phyloP scores from a whole-genome alignment of 2,329 filamentous ascomycete genomes.

The Pseudopithomyces maydicus region DNA sequence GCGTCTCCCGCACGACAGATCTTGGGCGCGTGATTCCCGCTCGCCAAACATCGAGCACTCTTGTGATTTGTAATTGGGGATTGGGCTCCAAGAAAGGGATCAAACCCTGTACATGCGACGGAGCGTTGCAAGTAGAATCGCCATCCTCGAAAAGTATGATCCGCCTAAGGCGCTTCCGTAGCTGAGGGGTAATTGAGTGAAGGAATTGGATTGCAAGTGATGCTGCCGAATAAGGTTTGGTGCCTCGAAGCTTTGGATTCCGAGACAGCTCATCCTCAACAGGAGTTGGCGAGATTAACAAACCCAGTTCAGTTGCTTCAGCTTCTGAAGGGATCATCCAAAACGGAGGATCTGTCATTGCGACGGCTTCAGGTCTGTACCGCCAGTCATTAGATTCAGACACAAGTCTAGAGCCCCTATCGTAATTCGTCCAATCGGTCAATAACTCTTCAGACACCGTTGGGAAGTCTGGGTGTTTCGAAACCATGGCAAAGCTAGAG shows the following conservation, averaged over 20 bases:
- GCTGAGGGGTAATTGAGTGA: not conserved
- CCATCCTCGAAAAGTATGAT: not conserved
- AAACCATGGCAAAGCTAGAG: not conserved
- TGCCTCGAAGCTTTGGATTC: not conserved
- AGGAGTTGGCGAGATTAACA: too few relatives aligned
- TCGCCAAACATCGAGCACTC: not conserved
- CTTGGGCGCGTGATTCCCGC: not conserved
- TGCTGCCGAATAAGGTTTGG: not conserved
- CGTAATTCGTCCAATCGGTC: too few relatives aligned
- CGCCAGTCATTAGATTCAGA: too few relatives aligned
- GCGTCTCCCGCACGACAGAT: too few relatives aligned
- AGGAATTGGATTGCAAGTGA: conserved; percentile 2
- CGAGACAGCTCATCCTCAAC: too few relatives aligned
- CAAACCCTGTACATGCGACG: not conserved
- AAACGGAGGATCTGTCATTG: too few relatives aligned
- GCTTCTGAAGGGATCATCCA: too few relatives aligned
- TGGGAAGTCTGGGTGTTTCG: not conserved
- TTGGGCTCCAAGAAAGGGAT: not conserved
- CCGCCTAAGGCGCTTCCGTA: not conserved
- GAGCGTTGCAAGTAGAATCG: not conserved
- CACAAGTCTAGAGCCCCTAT: too few relatives aligned
- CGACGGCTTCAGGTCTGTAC: too few relatives aligned
- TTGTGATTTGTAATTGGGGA: not conserved
- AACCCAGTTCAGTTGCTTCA: too few relatives aligned
- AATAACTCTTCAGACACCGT: too few relatives aligned